Conservation (phyloP, 345 rosid genomes). For the Orychophragmus violaceus region DNA sequence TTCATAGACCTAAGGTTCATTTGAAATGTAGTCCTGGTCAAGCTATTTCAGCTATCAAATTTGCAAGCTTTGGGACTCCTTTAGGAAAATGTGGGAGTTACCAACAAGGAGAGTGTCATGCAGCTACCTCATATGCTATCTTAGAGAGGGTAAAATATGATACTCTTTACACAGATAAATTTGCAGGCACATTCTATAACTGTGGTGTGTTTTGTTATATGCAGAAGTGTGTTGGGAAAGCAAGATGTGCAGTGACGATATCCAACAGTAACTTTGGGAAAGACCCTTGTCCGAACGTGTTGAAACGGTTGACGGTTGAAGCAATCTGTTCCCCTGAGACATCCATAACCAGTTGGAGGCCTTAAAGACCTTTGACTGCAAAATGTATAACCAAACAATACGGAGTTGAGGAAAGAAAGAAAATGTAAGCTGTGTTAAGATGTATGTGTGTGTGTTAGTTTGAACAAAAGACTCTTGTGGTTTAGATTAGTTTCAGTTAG, state of each 20-base stretch:
- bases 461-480: slow-evolving; percentile 24
- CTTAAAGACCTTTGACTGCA: slow-evolving; percentile 30
- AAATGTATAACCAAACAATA: slow-evolving; percentile 38
- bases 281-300: slow-evolving; percentile 82
- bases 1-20: slow-evolving; percentile 87
- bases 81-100: slow-evolving; percentile 94
- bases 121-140: slow-evolving; percentile 65
- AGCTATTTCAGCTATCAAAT: slow-evolving; percentile 72
- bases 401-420: slow-evolving; percentile 23
- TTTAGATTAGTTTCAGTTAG: slow-evolving; percentile 32
- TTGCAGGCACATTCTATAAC: neutral
- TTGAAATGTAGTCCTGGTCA: slow-evolving; percentile 75
- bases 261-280: slow-evolving; percentile 71
- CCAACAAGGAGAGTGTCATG: slow-evolving; percentile 94
- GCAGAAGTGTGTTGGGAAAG: slow-evolving; percentile 82
- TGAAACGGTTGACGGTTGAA: slow-evolving; percentile 76
- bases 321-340: slow-evolving; percentile 63
- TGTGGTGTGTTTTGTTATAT: neutral
- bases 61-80: slow-evolving; percentile 98
- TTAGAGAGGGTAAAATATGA: slow-evolving; percentile 57
- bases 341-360: slow-evolving; percentile 38
- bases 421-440: slow-evolving; percentile 28
- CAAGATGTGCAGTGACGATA: slow-evolving; percentile 71
- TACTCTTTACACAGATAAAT: neutral
- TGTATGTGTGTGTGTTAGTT: slow-evolving; percentile 21